Percentiles rank a stretch among this genome's conserved stretches.
phyloP scores from a whole-genome alignment of 257 asterid species.

The Solanum etuberosum region DNA sequence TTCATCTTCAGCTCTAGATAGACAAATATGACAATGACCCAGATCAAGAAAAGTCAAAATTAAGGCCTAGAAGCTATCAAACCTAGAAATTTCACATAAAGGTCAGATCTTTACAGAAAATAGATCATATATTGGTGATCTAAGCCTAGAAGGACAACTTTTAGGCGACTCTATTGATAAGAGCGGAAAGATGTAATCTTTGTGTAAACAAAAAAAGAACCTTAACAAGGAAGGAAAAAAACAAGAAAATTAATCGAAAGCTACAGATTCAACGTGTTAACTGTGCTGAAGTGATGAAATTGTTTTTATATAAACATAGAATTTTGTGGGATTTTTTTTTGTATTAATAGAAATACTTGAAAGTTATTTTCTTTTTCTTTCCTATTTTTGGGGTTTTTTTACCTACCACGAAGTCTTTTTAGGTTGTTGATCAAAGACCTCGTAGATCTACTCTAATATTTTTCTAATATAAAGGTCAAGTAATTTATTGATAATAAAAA shows the following conservation, averaged over 20 bases:
- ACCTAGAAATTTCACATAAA: not conserved
- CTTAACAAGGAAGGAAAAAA: not conserved
- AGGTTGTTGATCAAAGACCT: not conserved
- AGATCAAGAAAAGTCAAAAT: not conserved
- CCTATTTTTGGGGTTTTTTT: not conserved
- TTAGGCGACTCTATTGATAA: not conserved
- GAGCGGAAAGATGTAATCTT: not conserved
- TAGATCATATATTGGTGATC: not conserved
- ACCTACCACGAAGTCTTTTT: not conserved
- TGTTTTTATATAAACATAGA: not conserved
- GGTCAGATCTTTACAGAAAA: not conserved
- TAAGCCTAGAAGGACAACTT: not conserved
- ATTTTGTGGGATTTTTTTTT: not conserved
- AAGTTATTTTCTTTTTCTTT: not conserved
- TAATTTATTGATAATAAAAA: not conserved
- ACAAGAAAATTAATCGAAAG: not conserved
- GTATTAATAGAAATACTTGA: not conserved
- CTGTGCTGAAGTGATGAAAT: not conserved
- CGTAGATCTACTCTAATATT: not conserved
- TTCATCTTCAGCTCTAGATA: conserved; percentile 27
- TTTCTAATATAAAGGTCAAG: not conserved
- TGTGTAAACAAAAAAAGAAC: not conserved
- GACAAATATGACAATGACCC: not conserved
- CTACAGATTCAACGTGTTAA: not conserved
- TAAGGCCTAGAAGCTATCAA: not conserved